Evolutionary conservation across 163 green algal genomes (phyloP), one percentile per base, ranked within the genome.

Genomic region (Chlorella variabilis): DNA sequence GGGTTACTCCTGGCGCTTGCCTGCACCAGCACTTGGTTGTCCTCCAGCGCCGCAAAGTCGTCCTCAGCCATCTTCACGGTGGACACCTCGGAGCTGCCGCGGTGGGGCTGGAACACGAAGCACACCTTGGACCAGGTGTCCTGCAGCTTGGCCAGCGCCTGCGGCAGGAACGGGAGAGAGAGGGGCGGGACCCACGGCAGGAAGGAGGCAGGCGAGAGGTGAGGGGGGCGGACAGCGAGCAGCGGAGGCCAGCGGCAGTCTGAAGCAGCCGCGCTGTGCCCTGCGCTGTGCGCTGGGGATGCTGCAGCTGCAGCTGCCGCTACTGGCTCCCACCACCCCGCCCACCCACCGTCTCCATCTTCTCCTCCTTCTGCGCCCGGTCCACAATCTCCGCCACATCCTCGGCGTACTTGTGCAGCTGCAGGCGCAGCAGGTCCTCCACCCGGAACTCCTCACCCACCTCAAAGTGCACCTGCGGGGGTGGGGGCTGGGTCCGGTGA

Each of bases 331-430:
- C n/a, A n/a, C n/a, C n/a, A n/a, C n/a, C n/a, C n/a, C n/a, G n/a
- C n/a, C 68, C 31, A 13, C 73, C 31, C 56, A 80, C 89, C 49
- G 88, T 78, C 89, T 97, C 94, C 92, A 97, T 97, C 89, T 97
- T 97, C 89, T 96, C 94, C 81, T 97, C 94, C 84, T 97, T 97
- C 87, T 96, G 92, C 0, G 94, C 93, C 41, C 93, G 90, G 85
- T 97, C 94, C 41, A 97, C 93, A 81, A 97, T 96, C 88, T 97
- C 94, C 31, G 91, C 91, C 38, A 97, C 94, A 78, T 97, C 94
- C 51, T 97, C 94, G 79, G 95, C 93, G 83, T 94, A 97, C 84
- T 95, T 95, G 89, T 97, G 93, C 77, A 97, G 91, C 89, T 97
- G 85, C 71, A 97, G 88, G n/a, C 89, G 88, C 5, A 97, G 90